phyloP scores from a whole-genome alignment of 108 stramenopile genomes.

The Nitzschia inconspicua region DNA sequence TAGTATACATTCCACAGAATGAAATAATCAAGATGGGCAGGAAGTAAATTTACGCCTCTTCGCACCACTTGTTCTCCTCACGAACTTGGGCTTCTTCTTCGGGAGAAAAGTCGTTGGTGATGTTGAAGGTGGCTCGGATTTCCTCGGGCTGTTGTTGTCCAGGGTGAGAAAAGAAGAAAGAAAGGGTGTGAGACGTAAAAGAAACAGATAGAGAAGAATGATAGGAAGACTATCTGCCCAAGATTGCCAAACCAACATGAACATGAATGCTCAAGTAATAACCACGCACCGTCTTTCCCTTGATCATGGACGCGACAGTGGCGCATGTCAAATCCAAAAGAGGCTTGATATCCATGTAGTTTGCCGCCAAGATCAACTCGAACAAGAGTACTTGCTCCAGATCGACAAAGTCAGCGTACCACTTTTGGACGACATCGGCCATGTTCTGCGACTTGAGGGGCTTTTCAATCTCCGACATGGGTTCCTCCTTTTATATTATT shows the following conservation, averaged over 20 bases:
- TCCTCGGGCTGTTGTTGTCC: constrained; percentile 95
- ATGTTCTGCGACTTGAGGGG: constrained; percentile 95
- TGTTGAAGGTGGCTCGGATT: constrained; percentile 96
- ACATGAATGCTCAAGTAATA: not conserved
- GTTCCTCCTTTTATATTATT: no score
- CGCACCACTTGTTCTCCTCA: constrained; percentile 99
- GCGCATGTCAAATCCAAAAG: constrained; percentile 98
- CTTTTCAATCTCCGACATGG: constrained; percentile 99
- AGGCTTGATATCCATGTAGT: constrained; percentile 98
- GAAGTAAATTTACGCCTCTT: constrained; percentile 96
- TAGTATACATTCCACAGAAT: no score
- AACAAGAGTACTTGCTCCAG: constrained; percentile 97
- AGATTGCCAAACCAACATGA: no score
- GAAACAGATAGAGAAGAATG: no score
- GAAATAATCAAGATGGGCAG: no score
- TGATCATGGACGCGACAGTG: constrained; percentile 98
- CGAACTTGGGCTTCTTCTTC: constrained; percentile 99
- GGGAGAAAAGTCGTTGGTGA: constrained; percentile 98
- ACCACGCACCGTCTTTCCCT: constrained; percentile 98
- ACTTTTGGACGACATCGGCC: constrained; percentile 98
- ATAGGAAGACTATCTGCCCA: no score
- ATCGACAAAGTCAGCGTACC: constrained; percentile 99
- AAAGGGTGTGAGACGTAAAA: no score
- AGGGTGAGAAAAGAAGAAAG: no score
- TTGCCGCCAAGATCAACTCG: constrained; percentile 98